A percentile compares a stretch with the other conserved stretches of the same genome.
These are phyloP conservation scores for Oryza meridionalis DNA, from an alignment of 176 grass and related monocot genomes.

Conservation along the genomic window DNA sequence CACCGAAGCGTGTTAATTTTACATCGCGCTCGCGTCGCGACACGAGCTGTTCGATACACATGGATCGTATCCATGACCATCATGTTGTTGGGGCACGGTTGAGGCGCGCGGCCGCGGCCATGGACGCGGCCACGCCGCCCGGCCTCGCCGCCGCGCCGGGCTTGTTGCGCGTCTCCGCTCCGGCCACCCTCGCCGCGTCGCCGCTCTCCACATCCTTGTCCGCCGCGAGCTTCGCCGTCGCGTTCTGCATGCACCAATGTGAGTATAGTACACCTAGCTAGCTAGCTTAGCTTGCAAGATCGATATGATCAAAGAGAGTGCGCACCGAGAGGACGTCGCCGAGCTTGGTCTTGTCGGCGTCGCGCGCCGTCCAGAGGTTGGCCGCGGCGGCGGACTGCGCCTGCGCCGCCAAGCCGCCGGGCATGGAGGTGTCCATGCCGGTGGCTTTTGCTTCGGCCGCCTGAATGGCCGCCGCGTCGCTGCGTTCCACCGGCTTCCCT, in stretches of 20 bases:
- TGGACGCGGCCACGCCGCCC: conserved; percentile 46
- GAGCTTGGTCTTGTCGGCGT: conserved; percentile 65
- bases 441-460: conserved; percentile 58
- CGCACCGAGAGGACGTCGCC: conserved; percentile 63
- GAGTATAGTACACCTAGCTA: no score
- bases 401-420: conserved; percentile 49
- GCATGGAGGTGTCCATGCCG: conserved; percentile 36
- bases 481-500: conserved; percentile 54
- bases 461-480: conserved; percentile 80
- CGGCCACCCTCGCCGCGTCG: conserved; percentile 56
- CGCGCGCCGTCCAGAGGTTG: conserved; percentile 39
- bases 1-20: no score
- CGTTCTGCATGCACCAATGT: conserved; percentile 36
- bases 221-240: conserved; percentile 44
- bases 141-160: conserved; percentile 33
- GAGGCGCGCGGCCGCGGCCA: conserved; percentile 58
- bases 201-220: conserved; percentile 64
- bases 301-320: no score
- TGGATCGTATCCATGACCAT: no score
- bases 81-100: conserved; percentile 26
- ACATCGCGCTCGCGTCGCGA: no score
- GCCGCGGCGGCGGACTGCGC: conserved; percentile 51
- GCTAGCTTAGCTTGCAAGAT: no score
- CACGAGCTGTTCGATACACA: no score
- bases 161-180: conserved; percentile 60